These are phyloP conservation scores for Meripilus lineatus DNA, from an alignment of 1,284 basidiomycete genomes.

Conservation along the genomic window DNA sequence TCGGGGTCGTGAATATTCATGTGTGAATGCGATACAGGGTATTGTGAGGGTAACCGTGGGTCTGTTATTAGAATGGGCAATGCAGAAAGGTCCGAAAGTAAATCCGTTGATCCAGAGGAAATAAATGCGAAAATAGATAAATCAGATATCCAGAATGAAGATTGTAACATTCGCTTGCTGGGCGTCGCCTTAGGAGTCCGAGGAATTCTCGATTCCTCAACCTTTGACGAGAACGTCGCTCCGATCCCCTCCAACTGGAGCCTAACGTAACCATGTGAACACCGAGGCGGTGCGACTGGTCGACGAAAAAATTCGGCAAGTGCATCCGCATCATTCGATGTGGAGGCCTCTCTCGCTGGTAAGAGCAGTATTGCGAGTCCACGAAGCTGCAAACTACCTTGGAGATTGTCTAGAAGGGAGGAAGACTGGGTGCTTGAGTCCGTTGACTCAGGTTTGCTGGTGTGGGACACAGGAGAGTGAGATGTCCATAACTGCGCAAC, in stretches of 20 bases:
- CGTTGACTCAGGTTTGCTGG: neutral
- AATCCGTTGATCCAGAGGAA: slow-evolving; percentile 15
- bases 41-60: slow-evolving; percentile 47
- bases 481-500: slow-evolving; percentile 35
- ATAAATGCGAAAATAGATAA: slow-evolving; percentile 50
- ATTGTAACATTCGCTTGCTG: slow-evolving; percentile 10
- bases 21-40: slow-evolving; percentile 37
- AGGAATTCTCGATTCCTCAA: neutral
- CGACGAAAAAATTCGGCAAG: slow-evolving; percentile 45
- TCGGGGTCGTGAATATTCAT: slow-evolving; percentile 25
- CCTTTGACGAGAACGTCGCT: slow-evolving; percentile 28
- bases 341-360: slow-evolving; percentile 20
- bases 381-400: slow-evolving; percentile 35
- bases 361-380: slow-evolving; percentile 49
- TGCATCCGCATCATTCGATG: slow-evolving; percentile 9
- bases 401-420: slow-evolving; percentile 30
- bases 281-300: slow-evolving; percentile 49
- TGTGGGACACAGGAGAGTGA: slow-evolving; percentile 16
- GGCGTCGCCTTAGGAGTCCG: neutral
- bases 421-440: slow-evolving; percentile 9
- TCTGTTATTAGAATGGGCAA: slow-evolving; percentile 66
- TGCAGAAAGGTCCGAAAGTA: too few relatives aligned
- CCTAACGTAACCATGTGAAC: slow-evolving; percentile 48
- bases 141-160: slow-evolving; percentile 37
- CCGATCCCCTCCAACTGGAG: slow-evolving; percentile 49